Evolutionary conservation across 805 yeast genomes (phyloP), one percentile per base, ranked within the genome.

Genomic region (Kodamaea sagamina): DNA sequence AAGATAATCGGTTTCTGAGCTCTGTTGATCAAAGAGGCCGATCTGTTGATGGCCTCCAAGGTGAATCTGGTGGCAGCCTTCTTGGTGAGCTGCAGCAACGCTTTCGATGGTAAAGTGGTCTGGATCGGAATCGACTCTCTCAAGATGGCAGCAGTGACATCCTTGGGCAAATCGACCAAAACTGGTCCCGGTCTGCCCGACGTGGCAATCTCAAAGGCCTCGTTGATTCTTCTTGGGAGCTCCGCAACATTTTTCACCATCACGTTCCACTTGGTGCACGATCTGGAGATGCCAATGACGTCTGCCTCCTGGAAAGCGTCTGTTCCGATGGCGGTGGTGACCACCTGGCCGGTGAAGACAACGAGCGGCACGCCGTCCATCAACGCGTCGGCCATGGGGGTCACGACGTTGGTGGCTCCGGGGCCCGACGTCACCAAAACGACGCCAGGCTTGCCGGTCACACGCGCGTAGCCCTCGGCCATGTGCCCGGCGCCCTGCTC

Each of bases 401-500:
- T 93, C 51, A 93, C 83, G 47, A 93, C 97, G 61, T 93, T 93
- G 43, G 99, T 93, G 39, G 98, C 99, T 61, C 98, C 99, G 22
- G 99, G 99, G 41, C 99, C 99, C 1, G 97, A 89, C n/a, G 99
- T 93, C 41, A 93, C 99, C 57, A 93, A 74, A 39, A 93, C 98
- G 51, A 93, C 95, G 71, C 99, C 99, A 10, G 97, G 95, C 68
- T 88, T 93, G 47, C 98, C 99, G 13, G 81, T 70, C 31, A 96
- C 99, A 54, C 95, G 78, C 44, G 99, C 97, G 55, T 93, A 93
- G 47, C 99, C 99, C 71, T 93, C 97, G 44, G 99, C 99, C 98
- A 93, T 93, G 69, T 93, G 99, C 41, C 99, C 99, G 12, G 98
- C 99, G 64, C 99, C 99, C 71, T 93, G 99, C 68, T 93, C 99